A percentile compares a stretch with the other conserved stretches of the same genome.
Evolutionary conservation across 495 filamentous ascomycete species (phyloP).

Genomic region (Antarctomyces pellizariae): DNA sequence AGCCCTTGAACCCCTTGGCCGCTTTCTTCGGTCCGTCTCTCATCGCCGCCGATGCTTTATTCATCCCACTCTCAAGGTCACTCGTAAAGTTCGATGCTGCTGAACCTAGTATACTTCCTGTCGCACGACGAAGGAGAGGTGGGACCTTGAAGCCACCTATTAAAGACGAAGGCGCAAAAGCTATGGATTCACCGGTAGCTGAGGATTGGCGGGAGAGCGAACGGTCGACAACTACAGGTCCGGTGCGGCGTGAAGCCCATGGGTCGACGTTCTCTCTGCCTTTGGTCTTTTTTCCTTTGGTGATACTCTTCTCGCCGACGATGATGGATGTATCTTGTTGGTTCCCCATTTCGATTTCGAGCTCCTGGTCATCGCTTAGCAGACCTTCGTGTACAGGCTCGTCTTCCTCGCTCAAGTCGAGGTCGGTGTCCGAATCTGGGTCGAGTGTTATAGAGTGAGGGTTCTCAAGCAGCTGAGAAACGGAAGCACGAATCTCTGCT

Average conservation of each 20-base stretch:
- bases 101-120: conserved; percentile 24
- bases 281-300: conserved; percentile 11
- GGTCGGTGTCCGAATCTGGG: conserved; percentile 16
- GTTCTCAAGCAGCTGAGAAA: conserved; percentile 65
- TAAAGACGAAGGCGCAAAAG: conserved; percentile 30
- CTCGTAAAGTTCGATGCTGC: conserved; percentile 11
- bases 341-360: conserved; percentile 20
- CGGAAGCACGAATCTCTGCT: conserved; percentile 51
- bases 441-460: conserved; percentile 27
- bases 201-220: conserved; percentile 45
- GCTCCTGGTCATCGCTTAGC: conserved; percentile 9
- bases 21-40: conserved; percentile 35
- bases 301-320: conserved; percentile 17
- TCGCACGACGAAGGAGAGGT: conserved; percentile 53
- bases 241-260: conserved; percentile 22
- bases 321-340: too few species aligned
- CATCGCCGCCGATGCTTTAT: conserved; percentile 14
- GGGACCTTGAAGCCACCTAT: conserved; percentile 43
- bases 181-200: conserved; percentile 28
- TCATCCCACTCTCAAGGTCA: conserved; percentile 16
- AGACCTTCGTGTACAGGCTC: too few species aligned
- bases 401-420: too few species aligned
- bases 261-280: conserved; percentile 12
- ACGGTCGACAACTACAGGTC: conserved; percentile 47
- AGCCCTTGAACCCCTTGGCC: conserved; percentile 58